These are phyloP conservation scores for Mycena indigotica DNA, from an alignment of 768 basidiomycete genomes.

Conservation along the genomic window DNA sequence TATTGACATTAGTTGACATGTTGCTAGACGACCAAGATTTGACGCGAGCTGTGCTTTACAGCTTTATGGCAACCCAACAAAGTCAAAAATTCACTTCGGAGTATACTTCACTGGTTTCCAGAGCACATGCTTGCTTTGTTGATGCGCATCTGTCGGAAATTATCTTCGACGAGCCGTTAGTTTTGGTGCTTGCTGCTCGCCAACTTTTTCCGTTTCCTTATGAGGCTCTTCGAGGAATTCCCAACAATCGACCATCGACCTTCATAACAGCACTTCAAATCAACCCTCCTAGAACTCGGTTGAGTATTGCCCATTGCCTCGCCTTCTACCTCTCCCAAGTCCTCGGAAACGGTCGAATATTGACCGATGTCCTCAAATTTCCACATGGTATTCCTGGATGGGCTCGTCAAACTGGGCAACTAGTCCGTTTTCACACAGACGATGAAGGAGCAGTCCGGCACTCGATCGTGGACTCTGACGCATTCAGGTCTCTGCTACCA, in stretches of 20 bases:
- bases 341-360: too few relatives aligned
- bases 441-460: background rate
- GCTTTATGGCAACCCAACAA: background rate
- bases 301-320: too few relatives aligned
- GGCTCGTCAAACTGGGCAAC: too few relatives aligned
- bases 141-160: background rate
- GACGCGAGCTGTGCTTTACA: too few relatives aligned
- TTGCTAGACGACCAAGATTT: too few relatives aligned
- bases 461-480: background rate
- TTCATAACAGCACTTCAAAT: background rate
- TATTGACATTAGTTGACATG: too few relatives aligned
- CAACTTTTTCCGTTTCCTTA: background rate
- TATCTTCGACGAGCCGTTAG: background rate
- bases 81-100: background rate
- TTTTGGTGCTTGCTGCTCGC: background rate
- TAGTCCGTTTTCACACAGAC: too few relatives aligned
- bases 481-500: background rate
- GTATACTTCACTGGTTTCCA: background rate
- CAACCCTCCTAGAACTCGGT: background rate
- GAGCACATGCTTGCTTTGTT: background rate
- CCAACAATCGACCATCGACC: background rate
- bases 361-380: too few relatives aligned
- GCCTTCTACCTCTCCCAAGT: too few relatives aligned
- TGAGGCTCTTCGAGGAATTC: background rate
- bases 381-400: too few relatives aligned